Evolutionary conservation across 192 early-diverging fungal species (phyloP), one percentile per base, ranked within the genome.

Genomic region (Mortierella hygrophila): DNA sequence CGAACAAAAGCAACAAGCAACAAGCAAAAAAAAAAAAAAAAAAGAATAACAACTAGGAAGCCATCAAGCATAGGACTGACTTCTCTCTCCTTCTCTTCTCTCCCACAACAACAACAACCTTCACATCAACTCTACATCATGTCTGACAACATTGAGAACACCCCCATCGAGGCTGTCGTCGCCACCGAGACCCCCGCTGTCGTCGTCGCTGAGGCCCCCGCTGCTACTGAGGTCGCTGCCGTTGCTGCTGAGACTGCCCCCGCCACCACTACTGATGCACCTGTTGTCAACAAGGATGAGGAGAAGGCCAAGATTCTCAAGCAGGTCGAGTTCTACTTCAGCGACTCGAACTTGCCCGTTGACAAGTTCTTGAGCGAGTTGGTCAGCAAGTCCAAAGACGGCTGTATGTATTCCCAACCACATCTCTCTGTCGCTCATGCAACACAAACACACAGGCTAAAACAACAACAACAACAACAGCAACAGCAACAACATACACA

Each of bases 271-370:
- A 46, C 29, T 46, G 79, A 73, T 40, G 76, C 63, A 35, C 38
- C 75, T 10, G 78, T 37, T 10, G 78, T 37, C 29, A 38, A 75
- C 23, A 74, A 69, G 16, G 26, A 74, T 52, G 87, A 82, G 16
- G 63, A 76, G 23, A 91, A 90, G 72, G 73, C 55, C 71, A 88
- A 89, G 72, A 93, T 93, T 81, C 79, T 92, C 29, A 93, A 90
- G 75, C 93, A 93, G 79, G 91, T 93, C 60, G 91, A 94, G 73
- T 94, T 92, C 73, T 94, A 94, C 83, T 94, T 94, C 78, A 82
- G 90, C 72, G 93, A 94, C 76, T 76, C 87, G 13, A 94, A 94
- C 81, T 80, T 94, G 23, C 90, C 91, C 68, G 76, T 70, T 20
- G 93, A 94, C 78, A 93, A 89, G 60, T 94, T 88, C 69, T 82